These are phyloP conservation scores for Rhexocercosporidium sp. DNA, from an alignment of 2,329 filamentous ascomycete species.

Conservation along the genomic window DNA sequence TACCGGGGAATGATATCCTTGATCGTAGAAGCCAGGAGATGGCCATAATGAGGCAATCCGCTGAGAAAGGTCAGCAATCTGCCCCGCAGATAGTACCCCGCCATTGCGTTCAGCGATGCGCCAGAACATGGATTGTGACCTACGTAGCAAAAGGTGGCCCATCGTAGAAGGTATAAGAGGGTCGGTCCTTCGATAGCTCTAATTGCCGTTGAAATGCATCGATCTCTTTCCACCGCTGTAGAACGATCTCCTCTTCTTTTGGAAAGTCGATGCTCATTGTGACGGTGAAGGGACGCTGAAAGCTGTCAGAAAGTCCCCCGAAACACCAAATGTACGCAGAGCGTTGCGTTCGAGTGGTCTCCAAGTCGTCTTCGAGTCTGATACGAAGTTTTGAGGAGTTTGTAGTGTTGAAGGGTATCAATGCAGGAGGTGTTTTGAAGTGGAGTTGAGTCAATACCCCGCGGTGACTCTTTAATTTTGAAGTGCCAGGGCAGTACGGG, in stretches of 20 bases:
- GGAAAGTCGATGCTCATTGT: slow-evolving; percentile 76
- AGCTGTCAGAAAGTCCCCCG: neutral
- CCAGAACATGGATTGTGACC: slow-evolving; percentile 7
- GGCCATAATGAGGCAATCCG: slow-evolving; percentile 68
- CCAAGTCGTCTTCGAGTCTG: neutral
- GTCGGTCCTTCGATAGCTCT: slow-evolving; percentile 80
- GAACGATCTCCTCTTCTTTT: slow-evolving; percentile 84
- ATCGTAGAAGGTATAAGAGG: slow-evolving; percentile 95
- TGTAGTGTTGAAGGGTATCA: neutral
- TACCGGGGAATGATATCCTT: slow-evolving; percentile 97
- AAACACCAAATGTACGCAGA: neutral
- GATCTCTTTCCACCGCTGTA: slow-evolving; percentile 89
- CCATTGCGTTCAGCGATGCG: neutral
- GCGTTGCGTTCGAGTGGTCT: neutral
- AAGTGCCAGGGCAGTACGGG: slow-evolving; percentile 2
- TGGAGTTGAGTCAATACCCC: slow-evolving; percentile 14
- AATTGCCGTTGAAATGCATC: slow-evolving; percentile 81
- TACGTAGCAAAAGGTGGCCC: slow-evolving; percentile 77
- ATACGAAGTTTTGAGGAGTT: neutral
- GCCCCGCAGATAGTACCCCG: neutral
- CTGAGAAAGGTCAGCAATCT: slow-evolving; percentile 23
- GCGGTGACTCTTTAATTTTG: slow-evolving; percentile 26
- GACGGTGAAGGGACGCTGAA: slow-evolving; percentile 15
- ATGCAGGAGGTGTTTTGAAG: slow-evolving; percentile 6
- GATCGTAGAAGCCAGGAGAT: slow-evolving; percentile 86